Percentiles rank a stretch among this genome's conserved stretches.
phyloP scores from a whole-genome alignment of 768 basidiomycete genomes.

The Tulasnella sp. region DNA sequence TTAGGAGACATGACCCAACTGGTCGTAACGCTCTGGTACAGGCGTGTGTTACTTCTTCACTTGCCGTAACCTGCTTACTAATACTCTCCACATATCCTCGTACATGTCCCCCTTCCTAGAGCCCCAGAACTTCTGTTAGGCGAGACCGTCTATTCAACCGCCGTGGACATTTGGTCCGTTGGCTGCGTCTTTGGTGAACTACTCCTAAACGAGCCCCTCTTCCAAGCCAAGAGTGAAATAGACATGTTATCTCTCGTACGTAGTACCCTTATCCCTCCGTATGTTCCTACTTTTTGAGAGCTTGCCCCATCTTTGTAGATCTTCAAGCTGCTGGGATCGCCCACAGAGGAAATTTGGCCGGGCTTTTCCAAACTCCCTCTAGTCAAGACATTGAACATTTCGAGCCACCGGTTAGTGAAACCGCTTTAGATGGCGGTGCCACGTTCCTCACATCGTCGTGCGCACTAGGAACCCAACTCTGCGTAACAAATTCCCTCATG shows the following conservation, averaged over 20 bases:
- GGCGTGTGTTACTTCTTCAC: conserved; percentile 50
- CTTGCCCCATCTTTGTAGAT: conserved; percentile 43
- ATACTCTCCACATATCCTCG: conserved; percentile 9
- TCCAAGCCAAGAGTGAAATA: conserved; percentile 92
- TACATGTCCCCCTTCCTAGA: conserved; percentile 41
- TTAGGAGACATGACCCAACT: conserved; percentile 96
- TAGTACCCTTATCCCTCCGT: background rate
- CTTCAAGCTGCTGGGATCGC: conserved; percentile 92
- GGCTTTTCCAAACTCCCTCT: conserved; percentile 75
- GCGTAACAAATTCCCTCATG: conserved; percentile 78
- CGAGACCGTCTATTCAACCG: conserved; percentile 88
- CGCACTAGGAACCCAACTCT: conserved; percentile 44
- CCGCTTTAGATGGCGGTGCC: background rate
- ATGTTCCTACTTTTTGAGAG: background rate
- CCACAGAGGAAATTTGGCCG: conserved; percentile 82
- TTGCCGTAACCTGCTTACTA: conserved; percentile 19
- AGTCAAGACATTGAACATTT: conserved; percentile 70
- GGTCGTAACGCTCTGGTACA: conserved; percentile 98
- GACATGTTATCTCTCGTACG: conserved; percentile 77
- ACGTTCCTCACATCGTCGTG: background rate
- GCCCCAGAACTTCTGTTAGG: conserved; percentile 95
- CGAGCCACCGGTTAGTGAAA: conserved; percentile 61
- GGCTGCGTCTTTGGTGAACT: conserved; percentile 98
- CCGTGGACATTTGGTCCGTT: conserved; percentile 97
- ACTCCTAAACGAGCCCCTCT: conserved; percentile 90